Conservation (phyloP, 768 basidiomycete species). For the Boletus tomentosulus region DNA sequence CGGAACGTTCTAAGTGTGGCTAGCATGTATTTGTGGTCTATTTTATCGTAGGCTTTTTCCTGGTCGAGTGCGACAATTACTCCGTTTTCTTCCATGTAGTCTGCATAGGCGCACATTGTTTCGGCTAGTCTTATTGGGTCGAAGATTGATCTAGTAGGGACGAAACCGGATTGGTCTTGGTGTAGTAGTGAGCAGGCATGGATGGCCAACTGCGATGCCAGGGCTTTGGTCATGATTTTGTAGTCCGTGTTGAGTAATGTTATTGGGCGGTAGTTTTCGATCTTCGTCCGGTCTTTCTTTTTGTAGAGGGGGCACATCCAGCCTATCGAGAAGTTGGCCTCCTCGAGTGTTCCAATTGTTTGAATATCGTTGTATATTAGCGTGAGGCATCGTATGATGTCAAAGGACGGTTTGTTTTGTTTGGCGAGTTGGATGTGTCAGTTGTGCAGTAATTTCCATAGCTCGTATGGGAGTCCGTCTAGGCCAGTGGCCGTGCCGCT, state of each 20-base stretch:
- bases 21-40: slow-evolving; percentile 26
- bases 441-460: too few species aligned
- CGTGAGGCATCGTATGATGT: too few species aligned
- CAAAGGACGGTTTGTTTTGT: too few species aligned
- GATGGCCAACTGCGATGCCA: slow-evolving; percentile 19
- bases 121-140: slow-evolving; percentile 31
- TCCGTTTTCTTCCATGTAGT: slow-evolving; percentile 11
- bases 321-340: slow-evolving; percentile 32
- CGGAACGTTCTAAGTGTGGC: background rate
- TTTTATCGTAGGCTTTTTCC: slow-evolving; percentile 17
- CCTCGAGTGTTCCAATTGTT: slow-evolving; percentile 3
- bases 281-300: slow-evolving; percentile 31
- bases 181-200: slow-evolving; percentile 23
- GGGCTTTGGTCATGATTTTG: slow-evolving; percentile 27
- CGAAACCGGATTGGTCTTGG: slow-evolving; percentile 37
- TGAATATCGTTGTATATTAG: slow-evolving; percentile 12
- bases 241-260: slow-evolving; percentile 34
- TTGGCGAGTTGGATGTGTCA: too few species aligned
- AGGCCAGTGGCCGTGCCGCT: too few species aligned
- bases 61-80: slow-evolving; percentile 14
- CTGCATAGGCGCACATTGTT: slow-evolving; percentile 16
- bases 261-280: slow-evolving; percentile 37
- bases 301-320: slow-evolving; percentile 40
- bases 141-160: slow-evolving; percentile 28
- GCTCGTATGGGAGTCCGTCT: too few species aligned